Evolutionary conservation across 495 filamentous ascomycete species (phyloP), one percentile per base, ranked within the genome.

Genomic region (Hypomontagnella submonticulosa): DNA sequence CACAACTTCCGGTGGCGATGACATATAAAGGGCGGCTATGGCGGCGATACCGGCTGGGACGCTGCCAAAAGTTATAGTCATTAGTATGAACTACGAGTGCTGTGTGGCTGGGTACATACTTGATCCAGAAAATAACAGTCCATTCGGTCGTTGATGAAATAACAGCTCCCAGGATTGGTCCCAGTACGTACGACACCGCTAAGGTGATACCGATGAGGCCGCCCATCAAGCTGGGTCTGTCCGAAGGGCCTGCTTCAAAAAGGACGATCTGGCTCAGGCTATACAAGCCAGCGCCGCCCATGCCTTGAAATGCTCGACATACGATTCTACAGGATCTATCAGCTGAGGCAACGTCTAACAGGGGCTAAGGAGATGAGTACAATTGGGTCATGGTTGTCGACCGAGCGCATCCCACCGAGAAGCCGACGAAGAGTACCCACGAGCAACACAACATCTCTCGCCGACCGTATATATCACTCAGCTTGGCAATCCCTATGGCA

Each of bases 71-170:
- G 12, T 20, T n/a, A 19, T 67, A 27, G 12, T 20, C 23, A 15
- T 67, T 72, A 66, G 51, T 33, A 34, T n/a, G 9, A 9, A 47
- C 2, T n/a, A 11, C 13, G 1, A n/a, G 5, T 3, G 10, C 8
- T 5, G 23, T 8, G 10, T 12, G 4, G n/a, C 3, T 20, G 15
- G 32, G 20, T 6, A 69, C 72, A 9, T 40, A 80, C 80, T 92
- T 92, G 76, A 92, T 86, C 85, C 86, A 91, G 71, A 89, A 92
- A 30, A 83, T 83, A 81, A 87, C 89, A 32, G 87, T 71, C 90
- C 90, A 92, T 4, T 78, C 79, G 11, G 86, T 79, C 3, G 80
- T 76, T 43, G 88, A 78, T 0, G 89, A 83, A 48, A 93, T 88
- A 1, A 81, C 80, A 15, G 90, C 90, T 10, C 90, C 90, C 1